phyloP scores from a whole-genome alignment of 2,329 filamentous ascomycete species.

The Coniella lustricola region DNA sequence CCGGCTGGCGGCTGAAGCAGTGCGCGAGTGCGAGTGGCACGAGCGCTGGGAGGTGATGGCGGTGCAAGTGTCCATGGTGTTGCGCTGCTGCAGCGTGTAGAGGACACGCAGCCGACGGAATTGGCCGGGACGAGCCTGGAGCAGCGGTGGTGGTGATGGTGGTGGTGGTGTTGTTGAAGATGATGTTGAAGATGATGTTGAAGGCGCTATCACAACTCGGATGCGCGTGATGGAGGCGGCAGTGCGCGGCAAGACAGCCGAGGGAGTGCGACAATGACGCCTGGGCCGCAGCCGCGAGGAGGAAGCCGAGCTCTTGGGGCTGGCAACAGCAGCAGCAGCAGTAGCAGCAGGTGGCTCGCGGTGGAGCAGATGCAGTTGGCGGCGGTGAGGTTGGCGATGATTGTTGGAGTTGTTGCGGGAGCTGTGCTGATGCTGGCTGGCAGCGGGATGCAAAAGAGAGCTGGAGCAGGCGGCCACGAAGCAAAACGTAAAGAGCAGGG shows the following conservation, averaged over 20 bases:
- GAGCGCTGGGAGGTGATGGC: constrained; percentile 9
- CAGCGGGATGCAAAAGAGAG: constrained; percentile 31
- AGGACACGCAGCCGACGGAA: constrained; percentile 18
- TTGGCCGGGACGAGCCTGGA: constrained; percentile 4
- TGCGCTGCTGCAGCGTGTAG: constrained; percentile 15
- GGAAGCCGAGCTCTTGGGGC: constrained; percentile 32
- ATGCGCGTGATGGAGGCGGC: too few species aligned
- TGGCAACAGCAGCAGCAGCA: too few species aligned
- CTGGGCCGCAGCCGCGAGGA: constrained; percentile 29
- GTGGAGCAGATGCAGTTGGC: constrained; percentile 21
- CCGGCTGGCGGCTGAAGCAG: constrained; percentile 2
- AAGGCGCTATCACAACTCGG: too few species aligned
- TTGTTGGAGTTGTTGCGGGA: background rate
- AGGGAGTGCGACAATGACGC: constrained; percentile 27
- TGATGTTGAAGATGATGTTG: too few species aligned
- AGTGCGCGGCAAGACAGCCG: constrained; percentile 29
- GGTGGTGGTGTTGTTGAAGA: too few species aligned
- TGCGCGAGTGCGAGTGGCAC: constrained; percentile 8
- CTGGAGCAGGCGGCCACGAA: constrained; percentile 38
- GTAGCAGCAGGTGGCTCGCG: constrained; percentile 36
- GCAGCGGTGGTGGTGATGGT: too few species aligned
- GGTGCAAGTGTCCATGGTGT: constrained; percentile 21
- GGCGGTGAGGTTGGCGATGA: background rate
- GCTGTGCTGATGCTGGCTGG: constrained; percentile 31
- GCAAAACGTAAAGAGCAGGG: constrained; percentile 29